Conservation (phyloP, 2,329 filamentous ascomycete species). For the Monilinia aucupariae region DNA sequence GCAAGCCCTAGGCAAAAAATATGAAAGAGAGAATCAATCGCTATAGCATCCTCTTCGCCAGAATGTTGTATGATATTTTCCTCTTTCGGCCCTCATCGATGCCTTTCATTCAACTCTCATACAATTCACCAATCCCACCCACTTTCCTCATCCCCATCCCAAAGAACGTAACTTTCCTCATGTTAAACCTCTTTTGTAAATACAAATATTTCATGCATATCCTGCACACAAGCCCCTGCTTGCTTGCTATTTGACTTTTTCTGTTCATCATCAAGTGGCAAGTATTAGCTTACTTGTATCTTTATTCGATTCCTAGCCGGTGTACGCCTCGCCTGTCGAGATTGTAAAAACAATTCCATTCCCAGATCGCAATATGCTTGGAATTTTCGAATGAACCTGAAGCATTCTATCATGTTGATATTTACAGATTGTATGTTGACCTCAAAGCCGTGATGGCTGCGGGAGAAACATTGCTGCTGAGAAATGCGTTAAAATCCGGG, state of each 20-base stretch:
- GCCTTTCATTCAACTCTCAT: background rate
- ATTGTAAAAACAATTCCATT: background rate
- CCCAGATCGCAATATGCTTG: constrained; percentile 6
- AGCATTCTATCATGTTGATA: constrained; percentile 12
- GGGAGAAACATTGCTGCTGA: constrained; percentile 33
- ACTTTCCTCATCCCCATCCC: constrained; percentile 7
- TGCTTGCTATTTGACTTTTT: constrained; percentile 5
- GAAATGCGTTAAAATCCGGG: constrained; percentile 47
- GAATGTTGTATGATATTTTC: constrained; percentile 13
- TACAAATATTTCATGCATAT: constrained; percentile 13
- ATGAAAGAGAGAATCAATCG: constrained; percentile 4
- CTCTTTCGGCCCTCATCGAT: background rate
- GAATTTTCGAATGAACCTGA: background rate
- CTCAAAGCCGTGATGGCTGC: constrained; percentile 28
- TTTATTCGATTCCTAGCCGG: background rate
- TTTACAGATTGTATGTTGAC: constrained; percentile 35
- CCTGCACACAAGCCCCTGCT: constrained; percentile 4
- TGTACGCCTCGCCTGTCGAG: background rate
- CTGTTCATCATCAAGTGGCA: background rate
- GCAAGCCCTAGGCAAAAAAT: constrained; percentile 1
- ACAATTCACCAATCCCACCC: background rate
- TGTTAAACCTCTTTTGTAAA: constrained; percentile 8
- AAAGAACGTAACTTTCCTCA: constrained; percentile 5
- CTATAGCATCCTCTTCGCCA: constrained; percentile 11
- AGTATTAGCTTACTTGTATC: constrained; percentile 1